These are phyloP conservation scores for Globisporangium irregulare DNA, from an alignment of 352 stramenopile species.

Conservation along the genomic window DNA sequence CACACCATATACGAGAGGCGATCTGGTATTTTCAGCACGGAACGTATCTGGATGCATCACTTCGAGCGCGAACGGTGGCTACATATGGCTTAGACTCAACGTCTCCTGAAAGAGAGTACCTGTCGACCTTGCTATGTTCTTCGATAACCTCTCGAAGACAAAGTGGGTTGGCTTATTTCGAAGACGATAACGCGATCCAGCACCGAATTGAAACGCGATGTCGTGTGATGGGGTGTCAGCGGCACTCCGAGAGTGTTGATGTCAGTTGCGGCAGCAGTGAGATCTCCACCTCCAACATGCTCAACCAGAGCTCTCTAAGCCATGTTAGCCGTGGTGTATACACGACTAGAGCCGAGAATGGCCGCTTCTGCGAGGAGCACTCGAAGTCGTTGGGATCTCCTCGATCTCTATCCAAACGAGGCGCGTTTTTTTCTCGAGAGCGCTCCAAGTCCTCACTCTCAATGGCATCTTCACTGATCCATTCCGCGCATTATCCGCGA, in stretches of 20 bases:
- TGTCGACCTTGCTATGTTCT: background rate
- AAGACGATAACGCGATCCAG: slow-evolving; percentile 34
- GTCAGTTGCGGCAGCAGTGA: slow-evolving; percentile 20
- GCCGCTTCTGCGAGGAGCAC: slow-evolving; percentile 37
- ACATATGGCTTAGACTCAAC: background rate
- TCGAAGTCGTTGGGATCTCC: slow-evolving; percentile 15
- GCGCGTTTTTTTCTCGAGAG: slow-evolving; percentile 24
- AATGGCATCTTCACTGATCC: slow-evolving; percentile 27
- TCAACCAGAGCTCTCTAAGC: slow-evolving; percentile 15
- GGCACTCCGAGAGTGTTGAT: slow-evolving; percentile 12
- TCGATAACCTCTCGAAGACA: slow-evolving; percentile 11
- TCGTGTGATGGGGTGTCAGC: slow-evolving; percentile 44
- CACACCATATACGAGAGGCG: slow-evolving; percentile 59
- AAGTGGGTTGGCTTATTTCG: slow-evolving; percentile 35
- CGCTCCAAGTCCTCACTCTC: slow-evolving; percentile 20
- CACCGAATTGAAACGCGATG: slow-evolving; percentile 48
- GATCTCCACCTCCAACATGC: slow-evolving; percentile 23
- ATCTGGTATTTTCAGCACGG: slow-evolving; percentile 62
- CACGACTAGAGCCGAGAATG: slow-evolving; percentile 5
- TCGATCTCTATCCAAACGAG: slow-evolving; percentile 34
- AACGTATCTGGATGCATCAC: slow-evolving; percentile 35
- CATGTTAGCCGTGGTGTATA: slow-evolving; percentile 7
- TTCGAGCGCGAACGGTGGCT: slow-evolving; percentile 25
- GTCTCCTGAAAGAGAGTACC: background rate
- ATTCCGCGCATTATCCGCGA: slow-evolving; percentile 43